Evolutionary conservation across 1,139 yeast species (phyloP), one percentile per base, ranked within the genome.

Genomic region (Keqinozyma sinolaborantium): DNA sequence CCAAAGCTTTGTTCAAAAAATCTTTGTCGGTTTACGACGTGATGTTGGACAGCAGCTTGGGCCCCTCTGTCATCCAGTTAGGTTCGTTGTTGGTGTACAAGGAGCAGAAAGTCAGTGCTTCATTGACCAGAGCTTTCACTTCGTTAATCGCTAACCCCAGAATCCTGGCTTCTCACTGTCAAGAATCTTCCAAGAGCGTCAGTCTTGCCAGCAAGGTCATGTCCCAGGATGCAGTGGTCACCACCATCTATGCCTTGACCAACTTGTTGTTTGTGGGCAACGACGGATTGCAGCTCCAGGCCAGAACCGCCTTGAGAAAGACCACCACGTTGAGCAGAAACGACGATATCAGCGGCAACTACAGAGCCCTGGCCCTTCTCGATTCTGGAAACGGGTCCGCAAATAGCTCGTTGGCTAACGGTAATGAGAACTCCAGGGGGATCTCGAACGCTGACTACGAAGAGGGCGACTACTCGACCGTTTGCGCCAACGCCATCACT

Each of bases 231-330:
- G 79, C 86, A 0, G 80, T 84, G 13, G 86, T 88, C 9, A 83
- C 95, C n/a, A 76, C 92, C 2, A 79, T 92, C 34, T 92, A 92
- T 54, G 82, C 95, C 0, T 68, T 90, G 42, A 77, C 86, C 16
- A 92, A 92, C 53, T 62, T 84, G 46, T 60, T 92, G 23, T 73
- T 81, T 29, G 76, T 77, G 12, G 79, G 78, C 9, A 70, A 68
- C 35, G 72, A 64, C 44, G 59, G 58, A 4, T 18, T 18, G 21
- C 35, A 25, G 42, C 21, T 24, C 6, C 55, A 48, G 34, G 43
- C 50, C 2, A 52, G 64, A 30, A 50, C 53, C 26, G 40, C 58
- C 4, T 33, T 50, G 24, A 48, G 63, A 37, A 50, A 65, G 34
- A 50, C 41, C 29, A 53, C 56, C 7, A 43, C 50, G 20, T 34